Evolutionary conservation across 306 rosid genomes (phyloP).

Genomic region (Malus sieversii): DNA sequence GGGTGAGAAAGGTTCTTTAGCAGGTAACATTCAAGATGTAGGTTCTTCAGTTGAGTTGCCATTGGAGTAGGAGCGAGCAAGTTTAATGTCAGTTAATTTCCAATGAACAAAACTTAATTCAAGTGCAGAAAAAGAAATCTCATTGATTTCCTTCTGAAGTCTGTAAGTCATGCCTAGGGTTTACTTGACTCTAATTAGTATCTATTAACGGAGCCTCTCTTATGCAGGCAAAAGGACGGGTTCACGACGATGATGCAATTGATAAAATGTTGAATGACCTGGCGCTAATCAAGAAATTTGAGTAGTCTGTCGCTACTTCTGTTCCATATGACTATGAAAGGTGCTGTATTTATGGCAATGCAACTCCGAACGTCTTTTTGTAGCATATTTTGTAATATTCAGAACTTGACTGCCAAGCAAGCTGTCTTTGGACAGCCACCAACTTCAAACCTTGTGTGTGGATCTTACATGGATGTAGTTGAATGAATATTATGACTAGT

Average conservation of each 20-base stretch:
- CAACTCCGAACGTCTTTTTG: not conserved
- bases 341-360: not conserved
- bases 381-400: not conserved
- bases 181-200: not conserved
- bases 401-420: not conserved
- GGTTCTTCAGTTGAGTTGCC: no score
- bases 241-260: slow-evolving; percentile 85
- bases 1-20: no score
- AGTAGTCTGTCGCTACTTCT: slow-evolving; percentile 18
- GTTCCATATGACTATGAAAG: no score
- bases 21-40: no score
- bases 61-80: not conserved
- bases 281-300: slow-evolving; percentile 84
- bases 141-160: not conserved
- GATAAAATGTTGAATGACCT: slow-evolving; percentile 89
- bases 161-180: not conserved
- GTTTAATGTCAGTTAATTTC: not conserved
- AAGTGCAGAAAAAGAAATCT: not conserved
- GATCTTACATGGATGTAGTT: not conserved
- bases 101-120: not conserved
- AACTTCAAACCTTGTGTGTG: not conserved
- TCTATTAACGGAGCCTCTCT: not conserved
- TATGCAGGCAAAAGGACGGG: slow-evolving; percentile 83
- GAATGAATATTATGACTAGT: not conserved
- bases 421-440: not conserved